These are phyloP conservation scores for Entoloma clypeatum DNA, from an alignment of 1,284 basidiomycete genomes.

Conservation along the genomic window DNA sequence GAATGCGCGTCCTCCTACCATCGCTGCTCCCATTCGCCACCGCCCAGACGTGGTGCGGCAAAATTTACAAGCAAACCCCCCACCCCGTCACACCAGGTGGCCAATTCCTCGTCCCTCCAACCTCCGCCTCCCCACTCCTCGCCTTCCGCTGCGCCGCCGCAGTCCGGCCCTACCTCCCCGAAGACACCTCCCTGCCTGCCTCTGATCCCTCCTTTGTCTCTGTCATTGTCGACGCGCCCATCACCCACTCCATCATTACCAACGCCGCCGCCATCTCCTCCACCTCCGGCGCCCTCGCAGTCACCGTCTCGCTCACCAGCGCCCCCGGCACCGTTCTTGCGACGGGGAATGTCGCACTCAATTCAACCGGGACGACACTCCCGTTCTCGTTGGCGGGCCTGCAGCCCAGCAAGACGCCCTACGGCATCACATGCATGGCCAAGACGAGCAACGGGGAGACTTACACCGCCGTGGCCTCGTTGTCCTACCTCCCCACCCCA, in stretches of 20 bases:
- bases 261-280: slow-evolving; percentile 42
- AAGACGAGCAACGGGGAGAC: slow-evolving; percentile 36
- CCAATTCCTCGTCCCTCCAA: slow-evolving; percentile 50
- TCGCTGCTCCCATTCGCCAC: no score
- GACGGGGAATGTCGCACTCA: slow-evolving; percentile 46
- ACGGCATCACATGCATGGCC: slow-evolving; percentile 54
- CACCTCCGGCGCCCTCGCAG: slow-evolving; percentile 23
- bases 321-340: slow-evolving; percentile 41
- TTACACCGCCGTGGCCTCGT: slow-evolving; percentile 41
- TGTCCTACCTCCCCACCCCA: slow-evolving; percentile 60
- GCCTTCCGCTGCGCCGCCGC: slow-evolving; percentile 65
- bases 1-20: no score
- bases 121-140: slow-evolving; percentile 50
- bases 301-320: slow-evolving; percentile 33
- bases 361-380: slow-evolving; percentile 46
- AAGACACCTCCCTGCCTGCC: slow-evolving; percentile 48
- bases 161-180: slow-evolving; percentile 60
- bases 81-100: no score
- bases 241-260: slow-evolving; percentile 46
- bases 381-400: slow-evolving; percentile 49
- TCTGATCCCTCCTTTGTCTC: slow-evolving; percentile 30
- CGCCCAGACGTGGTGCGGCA: no score
- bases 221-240: slow-evolving; percentile 56
- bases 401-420: slow-evolving; percentile 42
- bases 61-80: no score